Base-by-base conservation (phyloP, 371 early-diverging fungal species). In the Mucor ambiguus region DNA sequence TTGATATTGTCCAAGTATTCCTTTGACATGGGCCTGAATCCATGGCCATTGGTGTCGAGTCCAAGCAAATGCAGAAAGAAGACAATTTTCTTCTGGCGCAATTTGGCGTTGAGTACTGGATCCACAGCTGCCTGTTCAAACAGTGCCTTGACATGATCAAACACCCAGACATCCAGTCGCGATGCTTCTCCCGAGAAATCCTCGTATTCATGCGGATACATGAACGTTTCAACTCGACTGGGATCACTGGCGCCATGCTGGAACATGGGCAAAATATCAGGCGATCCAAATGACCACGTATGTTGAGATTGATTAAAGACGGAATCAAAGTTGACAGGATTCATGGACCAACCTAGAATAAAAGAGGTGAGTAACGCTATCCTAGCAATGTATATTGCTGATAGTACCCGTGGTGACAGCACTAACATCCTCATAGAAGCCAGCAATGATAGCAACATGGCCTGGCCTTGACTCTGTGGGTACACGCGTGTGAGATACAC, bases 381-480 rank as follows among this genome's bases (percentile, higher is more conserved):
- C 3, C 10, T 22, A n/a, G n/a, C 7, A 7, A 7, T 30, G 2
- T 4, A 2, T 30, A 7, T 7, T 30, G 30, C 30, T 30, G 30
- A 30, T 4, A 16, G 60, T 71, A 87, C 90, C 97, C 77, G 95
- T 96, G 16, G 96, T 96, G 4, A 98, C 97, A 11, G 98, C 97
- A 76, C 95, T 94, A 37, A 96, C 96, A 80, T 98, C 98, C 74
- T 98, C 98, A 78, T 96, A 96, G 73, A 98, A 95, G 1, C 98
- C 98, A 33, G 96, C 96, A 77, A 98, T 95, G 37, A 96, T 86
- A 26, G 98, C 97, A 4, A 98, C 96, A 72, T 98, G 98, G 1
- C 98, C 97, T 32, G 98, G 98, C n/a, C 98, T 86, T 38, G 95
- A 94, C 81, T 98, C 98, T 22, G 98, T 98, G 16, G 98, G 98